A percentile compares a stretch with the other conserved stretches of the same genome.
Evolutionary conservation across 2,329 filamentous ascomycete genomes (phyloP).

Genomic region (Microcyclospora pomicola): DNA sequence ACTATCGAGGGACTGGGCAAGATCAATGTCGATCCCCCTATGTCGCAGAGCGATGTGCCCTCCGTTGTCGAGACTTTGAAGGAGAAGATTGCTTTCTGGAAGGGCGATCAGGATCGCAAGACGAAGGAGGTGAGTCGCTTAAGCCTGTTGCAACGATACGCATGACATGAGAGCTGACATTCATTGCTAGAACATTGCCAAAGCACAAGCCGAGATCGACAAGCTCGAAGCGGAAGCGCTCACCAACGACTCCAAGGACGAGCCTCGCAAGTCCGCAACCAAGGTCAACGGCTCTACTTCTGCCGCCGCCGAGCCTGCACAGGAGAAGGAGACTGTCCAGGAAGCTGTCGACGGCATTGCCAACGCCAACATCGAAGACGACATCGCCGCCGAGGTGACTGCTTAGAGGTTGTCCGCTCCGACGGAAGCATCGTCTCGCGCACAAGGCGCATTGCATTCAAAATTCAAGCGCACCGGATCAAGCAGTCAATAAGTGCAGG

Average conservation of each 20-base stretch:
- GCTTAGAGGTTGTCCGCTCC: too few relatives aligned
- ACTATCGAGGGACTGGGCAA: conserved; percentile 82
- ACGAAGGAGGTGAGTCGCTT: conserved; percentile 64
- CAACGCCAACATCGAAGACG: conserved; percentile 46
- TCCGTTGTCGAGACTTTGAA: conserved; percentile 75
- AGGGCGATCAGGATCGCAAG: conserved; percentile 74
- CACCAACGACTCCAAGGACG: conserved; percentile 34
- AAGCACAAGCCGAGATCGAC: conserved; percentile 91
- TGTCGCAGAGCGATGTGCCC: conserved; percentile 71
- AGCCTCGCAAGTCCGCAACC: conserved; percentile 40
- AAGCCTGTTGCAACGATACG: conserved; percentile 1
- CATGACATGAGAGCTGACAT: conserved; percentile 16
- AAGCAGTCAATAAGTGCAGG: too few relatives aligned
- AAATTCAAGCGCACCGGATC: too few relatives aligned
- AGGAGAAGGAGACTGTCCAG: conserved; percentile 45
- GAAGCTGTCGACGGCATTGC: conserved; percentile 48
- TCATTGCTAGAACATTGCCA: conserved; percentile 68
- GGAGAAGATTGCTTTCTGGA: conserved; percentile 83
- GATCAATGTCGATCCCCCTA: conserved; percentile 76
- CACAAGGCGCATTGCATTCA: too few relatives aligned
- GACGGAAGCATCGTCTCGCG: too few relatives aligned
- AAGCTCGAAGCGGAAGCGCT: conserved; percentile 60
- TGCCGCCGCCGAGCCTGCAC: conserved; percentile 39
- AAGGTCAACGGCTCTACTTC: conserved; percentile 41
- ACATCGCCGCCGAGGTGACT: conserved; percentile 6